These are phyloP conservation scores for Cutaneotrichosporon dermatis DNA, from an alignment of 1,284 basidiomycete species.

Conservation along the genomic window DNA sequence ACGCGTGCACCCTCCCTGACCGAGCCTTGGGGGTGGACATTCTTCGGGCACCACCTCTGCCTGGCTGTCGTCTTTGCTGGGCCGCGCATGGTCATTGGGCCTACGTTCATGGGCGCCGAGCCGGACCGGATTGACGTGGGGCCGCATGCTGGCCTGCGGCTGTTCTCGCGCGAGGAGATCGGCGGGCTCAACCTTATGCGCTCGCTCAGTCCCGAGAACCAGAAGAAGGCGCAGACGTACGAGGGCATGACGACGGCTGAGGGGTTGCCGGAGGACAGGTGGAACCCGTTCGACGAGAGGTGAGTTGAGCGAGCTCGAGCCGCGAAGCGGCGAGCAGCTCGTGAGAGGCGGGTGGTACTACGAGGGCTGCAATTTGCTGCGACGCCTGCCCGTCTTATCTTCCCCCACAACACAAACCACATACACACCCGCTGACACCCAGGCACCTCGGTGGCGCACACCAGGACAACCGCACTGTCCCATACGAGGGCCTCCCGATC, in stretches of 20 bases:
- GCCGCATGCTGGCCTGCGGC: conserved; percentile 33
- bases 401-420: too few relatives aligned
- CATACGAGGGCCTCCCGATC: conserved; percentile 38
- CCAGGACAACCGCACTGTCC: conserved; percentile 43
- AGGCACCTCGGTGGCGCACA: conserved; percentile 37
- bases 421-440: too few relatives aligned
- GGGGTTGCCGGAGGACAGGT: conserved; percentile 37
- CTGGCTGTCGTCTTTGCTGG: conserved; percentile 42
- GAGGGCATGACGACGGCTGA: conserved; percentile 28
- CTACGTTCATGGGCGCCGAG: conserved; percentile 46
- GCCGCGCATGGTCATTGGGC: conserved; percentile 39
- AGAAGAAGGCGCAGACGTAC: conserved; percentile 33
- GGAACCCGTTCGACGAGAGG: conserved; percentile 47
- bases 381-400: too few relatives aligned
- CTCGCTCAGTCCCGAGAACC: conserved; percentile 29
- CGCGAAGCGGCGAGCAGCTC: too few relatives aligned
- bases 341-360: too few relatives aligned
- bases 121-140: conserved; percentile 45
- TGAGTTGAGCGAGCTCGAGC: not conserved
- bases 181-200: conserved; percentile 39
- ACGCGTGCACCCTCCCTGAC: conserved; percentile 9
- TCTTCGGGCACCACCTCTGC: conserved; percentile 47
- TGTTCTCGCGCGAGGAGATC: conserved; percentile 43
- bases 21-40: conserved; percentile 40
- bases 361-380: too few relatives aligned